Base-by-base conservation (phyloP, 352 stramenopile species). In the Phytophthora capsici region DNA sequence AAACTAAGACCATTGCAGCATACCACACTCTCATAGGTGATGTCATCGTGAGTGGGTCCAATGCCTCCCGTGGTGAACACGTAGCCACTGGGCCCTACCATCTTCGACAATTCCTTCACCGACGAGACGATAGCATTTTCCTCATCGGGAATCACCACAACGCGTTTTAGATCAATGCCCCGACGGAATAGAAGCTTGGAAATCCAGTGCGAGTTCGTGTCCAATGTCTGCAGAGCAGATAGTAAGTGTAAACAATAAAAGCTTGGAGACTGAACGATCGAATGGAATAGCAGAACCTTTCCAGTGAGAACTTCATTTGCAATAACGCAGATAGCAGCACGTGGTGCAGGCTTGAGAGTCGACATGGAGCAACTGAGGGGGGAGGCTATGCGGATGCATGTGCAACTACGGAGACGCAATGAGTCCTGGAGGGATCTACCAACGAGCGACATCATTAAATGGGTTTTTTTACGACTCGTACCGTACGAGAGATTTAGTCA, bases 271-370 rank as follows among this genome's bases (percentile, higher is more conserved):
- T n/a, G n/a, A n/a, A 8, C 26, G 26, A 30, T 30, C 0, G 26
- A 30, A 10, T 30, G n/a, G n/a, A n/a, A 30, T 30, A 5, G 34
- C 12, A 12, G 36, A 6, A 92, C 87, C 73, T 95, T 95, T 28
- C 86, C 88, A 6, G 81, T 90, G n/a, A 95, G 73, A 20, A 96
- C 84, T 82, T 96, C 88, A 54, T 96, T 93, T 47, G 71, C 88
- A 23, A 96, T 88, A 22, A 94, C 83, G 23, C 84, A 93, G 44
- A 93, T 60, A 1, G 86, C 86, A 9, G 86, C 86, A 28, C 75
- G 74, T 7, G 83, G 86, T 1, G 73, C 63, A 14, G 49, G 20
- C n/a, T n/a, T n/a, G n/a, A n/a, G n/a, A n/a, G n/a, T n/a, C n/a
- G n/a, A n/a, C n/a, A n/a, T n/a, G n/a, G n/a, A n/a, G n/a, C n/a